Percentiles rank a stretch among this genome's conserved stretches.
phyloP scores from a whole-genome alignment of 805 yeast genomes.

The Pichia kluyveri region DNA sequence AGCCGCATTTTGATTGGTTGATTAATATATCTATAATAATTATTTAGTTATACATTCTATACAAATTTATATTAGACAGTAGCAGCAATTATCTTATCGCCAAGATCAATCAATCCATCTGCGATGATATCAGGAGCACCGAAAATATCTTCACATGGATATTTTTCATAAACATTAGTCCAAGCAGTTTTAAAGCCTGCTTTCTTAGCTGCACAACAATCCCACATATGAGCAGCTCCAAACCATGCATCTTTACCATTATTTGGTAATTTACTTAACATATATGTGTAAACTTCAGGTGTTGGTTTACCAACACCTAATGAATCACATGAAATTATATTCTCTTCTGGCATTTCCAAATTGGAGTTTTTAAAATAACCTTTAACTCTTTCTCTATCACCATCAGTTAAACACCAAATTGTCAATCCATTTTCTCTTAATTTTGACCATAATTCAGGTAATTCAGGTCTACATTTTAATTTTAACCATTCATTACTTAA shows the following conservation, averaged over 20 bases:
- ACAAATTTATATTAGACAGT: not conserved
- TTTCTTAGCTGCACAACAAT: slow-evolving; percentile 23
- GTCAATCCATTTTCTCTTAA: slow-evolving; percentile 23
- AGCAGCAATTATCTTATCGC: slow-evolving; percentile 18
- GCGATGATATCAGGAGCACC: slow-evolving; percentile 24
- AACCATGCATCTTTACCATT: slow-evolving; percentile 22
- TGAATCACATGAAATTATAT: slow-evolving; percentile 23
- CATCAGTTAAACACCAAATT: slow-evolving; percentile 25
- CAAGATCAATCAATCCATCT: slow-evolving; percentile 22
- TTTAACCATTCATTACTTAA: slow-evolving; percentile 17
- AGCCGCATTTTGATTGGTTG: too few species aligned
- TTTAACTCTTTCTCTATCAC: slow-evolving; percentile 19
- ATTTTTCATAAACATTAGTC: slow-evolving; percentile 22
- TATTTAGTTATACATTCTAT: not conserved
- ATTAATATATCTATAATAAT: too few species aligned
- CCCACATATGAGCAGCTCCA: slow-evolving; percentile 28
- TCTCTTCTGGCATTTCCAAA: slow-evolving; percentile 21
- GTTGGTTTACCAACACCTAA: slow-evolving; percentile 24
- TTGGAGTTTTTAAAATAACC: slow-evolving; percentile 20
- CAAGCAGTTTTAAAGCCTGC: slow-evolving; percentile 25
- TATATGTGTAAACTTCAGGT: slow-evolving; percentile 19
- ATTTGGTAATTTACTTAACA: slow-evolving; percentile 17
- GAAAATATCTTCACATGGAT: slow-evolving; percentile 22
- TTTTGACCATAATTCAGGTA: slow-evolving; percentile 18
- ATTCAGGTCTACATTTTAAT: slow-evolving; percentile 21